Conservation (phyloP, 2,329 filamentous ascomycete species). For the Tolypocladium amazonense region DNA sequence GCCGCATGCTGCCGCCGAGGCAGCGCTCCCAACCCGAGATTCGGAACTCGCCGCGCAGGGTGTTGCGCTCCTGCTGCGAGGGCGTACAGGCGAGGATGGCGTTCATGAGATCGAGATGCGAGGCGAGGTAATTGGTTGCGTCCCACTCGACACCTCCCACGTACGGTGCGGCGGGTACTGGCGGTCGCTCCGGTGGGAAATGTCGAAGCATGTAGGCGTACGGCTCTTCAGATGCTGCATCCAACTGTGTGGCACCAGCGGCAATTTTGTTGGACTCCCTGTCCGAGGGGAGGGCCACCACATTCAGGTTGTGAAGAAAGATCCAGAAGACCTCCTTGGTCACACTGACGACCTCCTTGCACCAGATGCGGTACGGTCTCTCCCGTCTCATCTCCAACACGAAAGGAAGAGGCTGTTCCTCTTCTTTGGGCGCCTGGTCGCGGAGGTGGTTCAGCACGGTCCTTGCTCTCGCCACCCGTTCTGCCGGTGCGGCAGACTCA, state of each 20-base stretch:
- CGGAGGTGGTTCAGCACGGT: conserved; percentile 71
- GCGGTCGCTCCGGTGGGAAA: conserved; percentile 78
- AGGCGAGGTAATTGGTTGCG: conserved; percentile 90
- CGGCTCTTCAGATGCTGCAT: conserved; percentile 20
- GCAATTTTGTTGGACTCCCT: conserved; percentile 14
- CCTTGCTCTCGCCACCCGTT: conserved; percentile 57
- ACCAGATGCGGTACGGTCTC: conserved; percentile 87
- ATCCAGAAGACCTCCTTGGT: conserved; percentile 99
- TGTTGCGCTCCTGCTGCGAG: conserved; percentile 59
- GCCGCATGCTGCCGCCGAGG: conserved; percentile 72
- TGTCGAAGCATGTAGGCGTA: conserved; percentile 56
- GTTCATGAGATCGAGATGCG: conserved; percentile 87
- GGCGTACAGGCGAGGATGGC: conserved; percentile 77
- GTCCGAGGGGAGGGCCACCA: conserved; percentile 55
- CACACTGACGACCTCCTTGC: conserved; percentile 81
- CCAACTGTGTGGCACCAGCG: neutral
- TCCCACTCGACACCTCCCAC: conserved; percentile 98
- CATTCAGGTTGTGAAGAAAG: conserved; percentile 88
- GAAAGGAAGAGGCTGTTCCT: conserved; percentile 69
- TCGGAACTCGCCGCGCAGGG: conserved; percentile 63
- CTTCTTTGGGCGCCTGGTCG: conserved; percentile 67
- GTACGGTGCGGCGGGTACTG: conserved; percentile 88
- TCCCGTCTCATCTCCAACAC: conserved; percentile 81
- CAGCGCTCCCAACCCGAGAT: conserved; percentile 86
- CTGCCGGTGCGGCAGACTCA: conserved; percentile 49